Conservation (phyloP, 2,329 filamentous ascomycete species). For the Pyrenochaeta sp. region DNA sequence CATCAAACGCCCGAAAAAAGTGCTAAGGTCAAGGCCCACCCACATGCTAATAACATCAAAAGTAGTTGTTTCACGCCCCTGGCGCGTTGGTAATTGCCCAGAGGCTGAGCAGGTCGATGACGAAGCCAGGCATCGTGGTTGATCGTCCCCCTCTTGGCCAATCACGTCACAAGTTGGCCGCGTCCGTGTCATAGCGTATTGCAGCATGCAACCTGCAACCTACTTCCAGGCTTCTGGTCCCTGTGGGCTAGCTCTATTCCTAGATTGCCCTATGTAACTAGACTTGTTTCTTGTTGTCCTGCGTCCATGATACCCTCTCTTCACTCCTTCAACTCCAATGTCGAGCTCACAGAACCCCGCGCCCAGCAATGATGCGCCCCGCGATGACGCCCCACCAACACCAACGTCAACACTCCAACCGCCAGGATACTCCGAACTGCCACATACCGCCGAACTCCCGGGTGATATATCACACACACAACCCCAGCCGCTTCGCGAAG, state of each 20-base stretch:
- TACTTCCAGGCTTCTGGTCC: constrained; percentile 9
- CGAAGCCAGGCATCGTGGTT: constrained; percentile 15
- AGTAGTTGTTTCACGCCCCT: not conserved
- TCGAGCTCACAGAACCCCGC: constrained; percentile 29
- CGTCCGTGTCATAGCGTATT: constrained; percentile 21
- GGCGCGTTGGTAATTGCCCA: not conserved
- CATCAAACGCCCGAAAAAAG: not conserved
- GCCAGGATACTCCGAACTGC: constrained; percentile 20
- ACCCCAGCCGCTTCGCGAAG: constrained; percentile 2
- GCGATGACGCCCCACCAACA: constrained; percentile 29
- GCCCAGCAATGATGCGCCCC: constrained; percentile 19
- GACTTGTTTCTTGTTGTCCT: not conserved
- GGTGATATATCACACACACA: constrained; percentile 9
- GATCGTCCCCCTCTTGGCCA: constrained; percentile 3
- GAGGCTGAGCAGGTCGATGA: constrained; percentile 14
- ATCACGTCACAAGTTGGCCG: constrained; percentile 12
- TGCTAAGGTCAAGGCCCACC: not conserved
- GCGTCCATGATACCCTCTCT: constrained; percentile 6
- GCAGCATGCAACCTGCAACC: not conserved
- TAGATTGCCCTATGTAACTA: not conserved
- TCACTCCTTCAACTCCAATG: constrained; percentile 16
- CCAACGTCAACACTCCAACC: constrained; percentile 29
- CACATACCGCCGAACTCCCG: constrained; percentile 18
- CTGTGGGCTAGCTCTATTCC: not conserved
- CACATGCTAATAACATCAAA: not conserved